Percentiles rank a stretch among this genome's conserved stretches.
phyloP scores from a whole-genome alignment of 1,139 yeast genomes.

The Groenewaldozyma auringiensis region DNA sequence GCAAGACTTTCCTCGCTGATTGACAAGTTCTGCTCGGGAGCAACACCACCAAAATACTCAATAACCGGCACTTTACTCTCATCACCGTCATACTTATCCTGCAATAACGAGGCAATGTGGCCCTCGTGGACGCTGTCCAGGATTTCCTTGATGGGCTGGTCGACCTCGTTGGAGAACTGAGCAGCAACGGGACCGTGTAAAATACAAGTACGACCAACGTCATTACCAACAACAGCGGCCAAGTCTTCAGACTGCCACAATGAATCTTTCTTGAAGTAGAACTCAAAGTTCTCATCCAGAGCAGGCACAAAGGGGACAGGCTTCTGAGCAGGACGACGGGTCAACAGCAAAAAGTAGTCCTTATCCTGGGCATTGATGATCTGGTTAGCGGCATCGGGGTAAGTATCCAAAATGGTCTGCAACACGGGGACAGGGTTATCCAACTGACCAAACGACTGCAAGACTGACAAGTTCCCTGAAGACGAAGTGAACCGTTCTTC shows the following conservation, averaged over 20 bases:
- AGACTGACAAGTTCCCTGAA: constrained; percentile 45
- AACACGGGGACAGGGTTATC: constrained; percentile 57
- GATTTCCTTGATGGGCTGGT: constrained; percentile 88
- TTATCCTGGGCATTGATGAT: constrained; percentile 91
- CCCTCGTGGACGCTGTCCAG: constrained; percentile 86
- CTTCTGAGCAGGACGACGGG: constrained; percentile 80
- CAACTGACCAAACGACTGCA: constrained; percentile 67
- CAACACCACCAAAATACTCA: constrained; percentile 74
- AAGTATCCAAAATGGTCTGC: constrained; percentile 53
- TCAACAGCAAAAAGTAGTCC: constrained; percentile 81
- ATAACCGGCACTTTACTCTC: constrained; percentile 69
- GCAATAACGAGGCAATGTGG: constrained; percentile 63
- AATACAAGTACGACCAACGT: constrained; percentile 96
- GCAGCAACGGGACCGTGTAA: constrained; percentile 99
- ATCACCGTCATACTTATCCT: constrained; percentile 66
- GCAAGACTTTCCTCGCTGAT: constrained; percentile 33
- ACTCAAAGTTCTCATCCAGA: constrained; percentile 87
- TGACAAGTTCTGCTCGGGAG: constrained; percentile 29
- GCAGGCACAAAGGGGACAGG: constrained; percentile 98
- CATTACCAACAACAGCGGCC: constrained; percentile 92
- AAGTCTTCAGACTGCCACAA: constrained; percentile 98
- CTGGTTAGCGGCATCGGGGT: constrained; percentile 70
- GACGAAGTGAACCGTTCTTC: constrained; percentile 87
- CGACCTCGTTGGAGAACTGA: constrained; percentile 73
- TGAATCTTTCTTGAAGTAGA: constrained; percentile 96